Evolutionary conservation across 2,329 filamentous ascomycete genomes (phyloP).

Genomic region (Colletotrichum spinosum): DNA sequence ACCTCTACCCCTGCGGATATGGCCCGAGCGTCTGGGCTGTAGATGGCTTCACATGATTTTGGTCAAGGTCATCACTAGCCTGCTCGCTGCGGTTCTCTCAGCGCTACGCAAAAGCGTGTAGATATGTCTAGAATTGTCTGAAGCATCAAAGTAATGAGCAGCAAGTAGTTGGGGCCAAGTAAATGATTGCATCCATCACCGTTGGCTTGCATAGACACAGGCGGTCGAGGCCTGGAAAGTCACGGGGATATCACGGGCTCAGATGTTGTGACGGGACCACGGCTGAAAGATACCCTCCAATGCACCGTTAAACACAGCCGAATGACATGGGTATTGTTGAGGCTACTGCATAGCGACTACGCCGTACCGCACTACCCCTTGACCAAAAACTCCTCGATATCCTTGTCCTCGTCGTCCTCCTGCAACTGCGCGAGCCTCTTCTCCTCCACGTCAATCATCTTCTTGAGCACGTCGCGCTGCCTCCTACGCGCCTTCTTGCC

Average conservation of each 20-base stretch:
- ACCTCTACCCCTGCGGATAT: slow-evolving; percentile 7
- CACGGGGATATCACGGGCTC: too few species aligned
- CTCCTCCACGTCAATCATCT: slow-evolving; percentile 73
- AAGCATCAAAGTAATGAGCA: too few species aligned
- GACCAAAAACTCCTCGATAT: slow-evolving; percentile 77
- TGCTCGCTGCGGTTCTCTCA: background rate
- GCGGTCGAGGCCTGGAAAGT: too few species aligned
- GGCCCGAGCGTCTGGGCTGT: slow-evolving; percentile 8
- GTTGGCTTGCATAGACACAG: too few species aligned
- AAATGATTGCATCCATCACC: too few species aligned
- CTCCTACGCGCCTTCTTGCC: slow-evolving; percentile 77
- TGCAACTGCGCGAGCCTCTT: slow-evolving; percentile 63
- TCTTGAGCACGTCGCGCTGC: slow-evolving; percentile 75
- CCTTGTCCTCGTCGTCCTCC: slow-evolving; percentile 78
- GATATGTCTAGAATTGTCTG: too few species aligned
- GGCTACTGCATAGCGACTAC: slow-evolving; percentile 10
- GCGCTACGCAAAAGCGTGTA: too few species aligned
- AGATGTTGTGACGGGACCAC: too few species aligned
- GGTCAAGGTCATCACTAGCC: too few species aligned
- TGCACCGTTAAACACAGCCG: too few species aligned
- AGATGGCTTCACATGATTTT: background rate
- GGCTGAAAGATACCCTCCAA: too few species aligned
- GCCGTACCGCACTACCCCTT: slow-evolving; percentile 16
- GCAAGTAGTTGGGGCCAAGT: too few species aligned
- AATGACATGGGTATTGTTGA: background rate